These are phyloP conservation scores for Wakefieldia striispora DNA, from an alignment of 768 basidiomycete genomes.

Conservation along the genomic window DNA sequence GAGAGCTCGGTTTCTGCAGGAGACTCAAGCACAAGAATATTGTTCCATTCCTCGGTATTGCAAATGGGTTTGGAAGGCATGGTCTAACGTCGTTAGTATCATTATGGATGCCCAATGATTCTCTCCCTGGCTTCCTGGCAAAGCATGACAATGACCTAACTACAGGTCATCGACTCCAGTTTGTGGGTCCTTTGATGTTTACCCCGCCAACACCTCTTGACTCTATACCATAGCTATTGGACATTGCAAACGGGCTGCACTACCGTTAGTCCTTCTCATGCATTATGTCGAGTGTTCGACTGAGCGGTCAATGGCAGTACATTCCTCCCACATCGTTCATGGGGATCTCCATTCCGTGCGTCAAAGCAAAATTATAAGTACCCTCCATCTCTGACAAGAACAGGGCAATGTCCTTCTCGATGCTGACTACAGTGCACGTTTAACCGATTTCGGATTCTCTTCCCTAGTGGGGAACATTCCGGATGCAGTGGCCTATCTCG, in stretches of 20 bases:
- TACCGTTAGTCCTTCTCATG: not conserved
- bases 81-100: too few relatives aligned
- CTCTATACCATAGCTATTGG: conserved; percentile 19
- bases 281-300: too few relatives aligned
- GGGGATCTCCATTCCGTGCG: not conserved
- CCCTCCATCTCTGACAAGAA: not conserved
- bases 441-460: conserved; percentile 42
- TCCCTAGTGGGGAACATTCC: conserved; percentile 13
- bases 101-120: conserved; percentile 11
- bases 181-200: conserved; percentile 15
- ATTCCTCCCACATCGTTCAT: conserved; percentile 9
- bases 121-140: conserved; percentile 18
- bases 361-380: not conserved
- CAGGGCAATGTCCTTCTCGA: conserved; percentile 10
- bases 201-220: conserved; percentile 8
- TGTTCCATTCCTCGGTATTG: too few relatives aligned
- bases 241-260: conserved; percentile 8
- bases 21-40: too few relatives aligned
- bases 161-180: not conserved
- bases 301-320: conserved; percentile 13
- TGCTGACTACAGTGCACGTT: conserved; percentile 27
- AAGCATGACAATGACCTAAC: not conserved
- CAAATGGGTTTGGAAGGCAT: too few relatives aligned
- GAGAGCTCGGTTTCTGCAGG: too few relatives aligned
- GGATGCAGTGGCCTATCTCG: not conserved